Percentiles rank a stretch among this genome's conserved stretches.
phyloP scores from a whole-genome alignment of 257 asterid species.

The Nicotiana sylvestris region DNA sequence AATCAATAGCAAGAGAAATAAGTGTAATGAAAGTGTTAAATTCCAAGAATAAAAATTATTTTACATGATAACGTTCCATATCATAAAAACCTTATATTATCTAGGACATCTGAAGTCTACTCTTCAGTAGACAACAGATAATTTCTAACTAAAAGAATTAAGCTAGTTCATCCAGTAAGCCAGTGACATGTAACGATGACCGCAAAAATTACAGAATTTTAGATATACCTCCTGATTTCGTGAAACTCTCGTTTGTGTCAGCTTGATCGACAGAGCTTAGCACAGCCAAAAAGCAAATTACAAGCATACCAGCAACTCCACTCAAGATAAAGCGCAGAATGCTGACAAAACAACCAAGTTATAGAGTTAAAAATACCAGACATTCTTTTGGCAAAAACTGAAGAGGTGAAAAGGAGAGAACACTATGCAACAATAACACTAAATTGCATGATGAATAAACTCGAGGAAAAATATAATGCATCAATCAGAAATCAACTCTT shows the following conservation, averaged over 20 bases:
- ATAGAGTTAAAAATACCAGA: not conserved
- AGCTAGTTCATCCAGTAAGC: not conserved
- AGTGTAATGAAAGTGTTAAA: not conserved
- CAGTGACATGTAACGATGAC: not conserved
- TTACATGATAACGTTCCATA: not conserved
- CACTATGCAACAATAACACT: not conserved
- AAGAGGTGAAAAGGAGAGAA: not conserved
- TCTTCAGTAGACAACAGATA: not conserved
- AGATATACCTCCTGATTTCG: constrained; percentile 29
- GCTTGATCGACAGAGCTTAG: constrained; percentile 29
- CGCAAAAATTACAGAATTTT: not conserved
- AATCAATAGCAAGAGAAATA: not conserved
- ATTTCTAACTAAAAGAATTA: not conserved
- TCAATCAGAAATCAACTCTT: not conserved
- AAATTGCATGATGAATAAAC: not conserved
- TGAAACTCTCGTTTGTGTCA: constrained; percentile 19
- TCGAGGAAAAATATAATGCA: not conserved
- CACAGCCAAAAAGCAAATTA: constrained; percentile 18
- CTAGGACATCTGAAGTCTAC: not conserved
- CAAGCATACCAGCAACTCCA: constrained; percentile 32
- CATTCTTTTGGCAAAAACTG: not conserved
- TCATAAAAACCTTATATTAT: not conserved
- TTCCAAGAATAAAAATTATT: not conserved
- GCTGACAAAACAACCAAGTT: constrained; percentile 8
- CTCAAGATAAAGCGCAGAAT: constrained; percentile 21